A percentile compares a stretch with the other conserved stretches of the same genome.
Conservation (phyloP, 306 rosid species). For the Quercus parvula region DNA sequence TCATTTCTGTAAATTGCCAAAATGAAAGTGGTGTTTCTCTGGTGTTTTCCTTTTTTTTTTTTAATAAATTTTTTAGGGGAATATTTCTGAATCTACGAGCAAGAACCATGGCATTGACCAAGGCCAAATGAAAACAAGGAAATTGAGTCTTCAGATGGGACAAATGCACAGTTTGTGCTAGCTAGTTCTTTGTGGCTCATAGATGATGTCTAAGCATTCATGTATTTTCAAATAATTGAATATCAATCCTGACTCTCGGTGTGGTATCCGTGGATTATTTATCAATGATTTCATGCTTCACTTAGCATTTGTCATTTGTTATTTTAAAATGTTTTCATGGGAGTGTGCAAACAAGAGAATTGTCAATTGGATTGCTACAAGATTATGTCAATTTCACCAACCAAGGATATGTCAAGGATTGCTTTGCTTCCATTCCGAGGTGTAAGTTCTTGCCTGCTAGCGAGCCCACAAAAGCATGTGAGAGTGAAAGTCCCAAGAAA, state of each 20-base stretch:
- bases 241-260: neutral
- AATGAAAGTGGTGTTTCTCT: constrained; percentile 5
- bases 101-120: constrained; percentile 55
- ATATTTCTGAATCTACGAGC: constrained; percentile 81
- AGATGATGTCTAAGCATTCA: neutral
- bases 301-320: neutral
- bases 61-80: constrained; percentile 51
- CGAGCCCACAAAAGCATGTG: neutral
- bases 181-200: neutral
- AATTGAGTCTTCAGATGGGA: neutral
- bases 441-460: neutral
- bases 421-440: neutral
- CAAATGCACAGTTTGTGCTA: neutral
- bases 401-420: neutral
- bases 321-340: neutral
- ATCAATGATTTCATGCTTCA: neutral
- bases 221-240: neutral
- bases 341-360: neutral
- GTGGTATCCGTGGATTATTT: neutral
- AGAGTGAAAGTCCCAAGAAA: neutral
- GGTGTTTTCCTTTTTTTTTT: neutral
- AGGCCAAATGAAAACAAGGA: constrained; percentile 32
- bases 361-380: neutral
- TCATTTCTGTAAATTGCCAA: constrained; percentile 10
- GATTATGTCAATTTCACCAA: neutral